Evolutionary conservation across 2,329 filamentous ascomycete genomes (phyloP), one percentile per base, ranked within the genome.

Genomic region (Macroventuria anomochaeta): DNA sequence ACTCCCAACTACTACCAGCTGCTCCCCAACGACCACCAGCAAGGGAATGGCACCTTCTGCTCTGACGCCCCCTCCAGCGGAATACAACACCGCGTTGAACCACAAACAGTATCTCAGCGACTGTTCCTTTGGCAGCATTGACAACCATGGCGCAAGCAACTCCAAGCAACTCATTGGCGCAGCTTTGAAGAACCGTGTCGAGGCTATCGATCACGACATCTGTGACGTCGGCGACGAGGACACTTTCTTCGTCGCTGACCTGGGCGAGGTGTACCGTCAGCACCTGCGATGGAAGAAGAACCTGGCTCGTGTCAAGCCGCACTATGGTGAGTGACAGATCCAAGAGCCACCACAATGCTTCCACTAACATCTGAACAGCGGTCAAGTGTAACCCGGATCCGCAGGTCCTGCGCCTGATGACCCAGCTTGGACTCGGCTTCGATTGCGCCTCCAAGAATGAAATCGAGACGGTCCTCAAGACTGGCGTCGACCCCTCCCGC

Each of bases 381-480:
- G 93, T 99, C 82, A 99, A 99, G 81, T 99, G 95, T 81, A 99
- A 99, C 83, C 93, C 93, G 23, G 93, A 99, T 78, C 85, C 88
- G 41, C 88, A 90, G 78, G 88, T 99, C 60, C 83, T 99, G 63
- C 88, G 88, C 72, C 89, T 99, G 63, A 87, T 99, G 70, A 87
- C 91, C 59, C 87, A 86, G 64, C 84, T 99, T 62, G 95, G 93
- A 70, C 93, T 91, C 62, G 95, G 95, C 69, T 99, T 99, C 76
- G 95, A 99, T 79, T 99, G 95, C 78, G 95, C 95, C 60, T 97
- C 93, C 77, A 97, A 97, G 85, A 84, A 88, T 62, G 95, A 99
- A 80, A 97, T 99, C 67, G 93, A 99, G 76, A 87, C 93, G 76
- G 89, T 97, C 58, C 83, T 97, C 47, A 82, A 84, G 70, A 85